phyloP scores from a whole-genome alignment of 1,139 yeast species.

The Suhomyces wounanorum region DNA sequence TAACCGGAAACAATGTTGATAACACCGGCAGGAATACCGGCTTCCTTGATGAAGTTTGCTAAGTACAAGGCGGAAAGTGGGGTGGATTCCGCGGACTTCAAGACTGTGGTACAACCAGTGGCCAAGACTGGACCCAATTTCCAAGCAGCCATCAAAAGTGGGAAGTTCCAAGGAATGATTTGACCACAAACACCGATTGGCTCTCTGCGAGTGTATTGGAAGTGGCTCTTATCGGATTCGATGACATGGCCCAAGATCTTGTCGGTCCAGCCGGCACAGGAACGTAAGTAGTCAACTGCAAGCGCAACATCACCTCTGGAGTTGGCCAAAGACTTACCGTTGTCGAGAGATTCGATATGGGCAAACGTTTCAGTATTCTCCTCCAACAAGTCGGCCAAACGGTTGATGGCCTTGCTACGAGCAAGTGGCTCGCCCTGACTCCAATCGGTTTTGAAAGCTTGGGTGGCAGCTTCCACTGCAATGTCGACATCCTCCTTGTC shows the following conservation, averaged over 20 bases:
- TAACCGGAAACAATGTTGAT: slow-evolving; percentile 36
- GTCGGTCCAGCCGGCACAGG: slow-evolving; percentile 32
- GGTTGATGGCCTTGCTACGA: slow-evolving; percentile 16
- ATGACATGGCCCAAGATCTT: slow-evolving; percentile 26
- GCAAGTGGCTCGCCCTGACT: slow-evolving; percentile 32
- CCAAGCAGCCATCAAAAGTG: slow-evolving; percentile 40
- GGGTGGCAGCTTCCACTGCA: slow-evolving; percentile 21
- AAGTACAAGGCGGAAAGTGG: slow-evolving; percentile 38
- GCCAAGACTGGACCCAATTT: slow-evolving; percentile 39
- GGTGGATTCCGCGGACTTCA: slow-evolving; percentile 39
- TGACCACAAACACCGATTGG: slow-evolving; percentile 43
- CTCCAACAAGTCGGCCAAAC: slow-evolving; percentile 22
- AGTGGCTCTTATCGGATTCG: slow-evolving; percentile 28
- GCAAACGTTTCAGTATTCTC: slow-evolving; percentile 21
- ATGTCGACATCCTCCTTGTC: slow-evolving; percentile 19
- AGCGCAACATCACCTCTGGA: slow-evolving; percentile 21
- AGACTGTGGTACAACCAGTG: slow-evolving; percentile 36
- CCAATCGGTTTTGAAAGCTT: slow-evolving; percentile 34
- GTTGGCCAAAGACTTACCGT: slow-evolving; percentile 22
- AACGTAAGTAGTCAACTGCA: slow-evolving; percentile 24
- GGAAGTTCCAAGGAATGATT: slow-evolving; percentile 44
- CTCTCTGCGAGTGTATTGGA: slow-evolving; percentile 31
- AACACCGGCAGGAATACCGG: slow-evolving; percentile 37
- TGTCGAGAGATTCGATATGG: slow-evolving; percentile 22
- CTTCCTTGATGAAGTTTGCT: slow-evolving; percentile 32